phyloP scores from a whole-genome alignment of 179 eudicot genomes.

The Nepenthes alata region DNA sequence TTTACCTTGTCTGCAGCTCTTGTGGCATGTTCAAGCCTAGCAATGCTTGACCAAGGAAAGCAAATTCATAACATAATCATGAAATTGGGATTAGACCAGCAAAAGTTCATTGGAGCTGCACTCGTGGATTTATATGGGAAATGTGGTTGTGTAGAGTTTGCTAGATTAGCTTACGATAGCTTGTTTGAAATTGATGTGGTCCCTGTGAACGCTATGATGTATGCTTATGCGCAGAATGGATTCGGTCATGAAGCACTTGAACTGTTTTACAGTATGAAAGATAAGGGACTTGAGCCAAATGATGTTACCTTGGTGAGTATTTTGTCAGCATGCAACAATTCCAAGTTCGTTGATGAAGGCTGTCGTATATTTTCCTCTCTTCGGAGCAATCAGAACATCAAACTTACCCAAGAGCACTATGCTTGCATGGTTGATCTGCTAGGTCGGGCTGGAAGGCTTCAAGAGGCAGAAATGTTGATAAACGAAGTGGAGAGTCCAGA shows the following conservation, averaged over 20 bases:
- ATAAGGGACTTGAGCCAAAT: constrained; percentile 25
- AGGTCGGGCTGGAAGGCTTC: constrained; percentile 30
- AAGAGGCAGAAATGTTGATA: constrained; percentile 25
- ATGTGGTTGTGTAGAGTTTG: constrained; percentile 31
- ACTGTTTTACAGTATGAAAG: constrained; percentile 18
- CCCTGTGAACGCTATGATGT: constrained; percentile 28
- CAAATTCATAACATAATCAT: constrained; percentile 23
- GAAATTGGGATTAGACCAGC: constrained; percentile 25
- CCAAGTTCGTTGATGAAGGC: constrained; percentile 28
- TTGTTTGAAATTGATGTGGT: constrained; percentile 24
- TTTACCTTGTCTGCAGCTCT: constrained; percentile 26
- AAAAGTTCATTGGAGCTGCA: constrained; percentile 23
- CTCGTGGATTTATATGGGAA: constrained; percentile 28
- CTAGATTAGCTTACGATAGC: constrained; percentile 19
- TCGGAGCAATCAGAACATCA: constrained; percentile 6
- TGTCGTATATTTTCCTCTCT: constrained; percentile 19
- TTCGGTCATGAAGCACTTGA: constrained; percentile 21
- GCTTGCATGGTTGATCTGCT: constrained; percentile 35
- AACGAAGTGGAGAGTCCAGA: constrained; percentile 23
- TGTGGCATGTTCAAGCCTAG: constrained; percentile 29
- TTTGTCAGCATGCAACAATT: constrained; percentile 26
- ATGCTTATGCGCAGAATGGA: constrained; percentile 33
- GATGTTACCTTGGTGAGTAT: constrained; percentile 23
- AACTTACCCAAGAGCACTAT: constrained; percentile 27
- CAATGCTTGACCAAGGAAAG: constrained; percentile 29